Evolutionary conservation across 768 basidiomycete genomes (phyloP).

Genomic region (Mycena chlorophos): DNA sequence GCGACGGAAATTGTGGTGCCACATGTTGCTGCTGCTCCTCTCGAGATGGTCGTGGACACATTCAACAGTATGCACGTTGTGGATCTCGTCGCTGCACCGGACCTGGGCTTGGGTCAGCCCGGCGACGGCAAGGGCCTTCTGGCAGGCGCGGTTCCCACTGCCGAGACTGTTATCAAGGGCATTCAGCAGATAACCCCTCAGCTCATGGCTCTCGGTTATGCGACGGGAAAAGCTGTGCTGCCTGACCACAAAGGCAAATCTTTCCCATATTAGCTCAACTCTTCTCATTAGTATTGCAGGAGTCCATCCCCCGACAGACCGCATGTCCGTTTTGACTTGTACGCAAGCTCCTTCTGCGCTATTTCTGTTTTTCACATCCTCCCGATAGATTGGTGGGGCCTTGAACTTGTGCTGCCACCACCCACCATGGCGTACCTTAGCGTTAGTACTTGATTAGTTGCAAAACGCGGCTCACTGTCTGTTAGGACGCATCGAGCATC

Average conservation of each 20-base stretch:
- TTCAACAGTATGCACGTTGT: slow-evolving; percentile 65
- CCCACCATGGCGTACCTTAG: slow-evolving; percentile 62
- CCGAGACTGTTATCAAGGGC: slow-evolving; percentile 69
- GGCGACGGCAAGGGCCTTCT: slow-evolving; percentile 66
- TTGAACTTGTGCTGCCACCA: slow-evolving; percentile 75
- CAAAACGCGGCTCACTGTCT: not conserved
- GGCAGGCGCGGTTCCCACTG: slow-evolving; percentile 74
- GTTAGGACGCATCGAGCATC: slow-evolving; percentile 60
- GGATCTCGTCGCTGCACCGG: slow-evolving; percentile 57
- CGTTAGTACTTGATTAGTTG: slow-evolving; percentile 37
- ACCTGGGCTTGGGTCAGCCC: slow-evolving; percentile 75
- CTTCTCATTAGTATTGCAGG: slow-evolving; percentile 52
- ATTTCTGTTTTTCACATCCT: slow-evolving; percentile 2
- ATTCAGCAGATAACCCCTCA: slow-evolving; percentile 72
- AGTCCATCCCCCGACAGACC: slow-evolving; percentile 70
- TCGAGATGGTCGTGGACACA: slow-evolving; percentile 49
- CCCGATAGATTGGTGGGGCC: slow-evolving; percentile 83
- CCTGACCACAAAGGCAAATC: slow-evolving; percentile 64
- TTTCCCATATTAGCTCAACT: slow-evolving; percentile 3
- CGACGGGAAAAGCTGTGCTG: slow-evolving; percentile 61
- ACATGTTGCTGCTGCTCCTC: slow-evolving; percentile 47
- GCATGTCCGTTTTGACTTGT: slow-evolving; percentile 82
- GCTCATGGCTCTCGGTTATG: slow-evolving; percentile 75
- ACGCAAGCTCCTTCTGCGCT: slow-evolving; percentile 28
- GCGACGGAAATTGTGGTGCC: slow-evolving; percentile 26